Evolutionary conservation across 768 basidiomycete species (phyloP), one percentile per base, ranked within the genome.

Genomic region (Phlebiopsis gigantea): DNA sequence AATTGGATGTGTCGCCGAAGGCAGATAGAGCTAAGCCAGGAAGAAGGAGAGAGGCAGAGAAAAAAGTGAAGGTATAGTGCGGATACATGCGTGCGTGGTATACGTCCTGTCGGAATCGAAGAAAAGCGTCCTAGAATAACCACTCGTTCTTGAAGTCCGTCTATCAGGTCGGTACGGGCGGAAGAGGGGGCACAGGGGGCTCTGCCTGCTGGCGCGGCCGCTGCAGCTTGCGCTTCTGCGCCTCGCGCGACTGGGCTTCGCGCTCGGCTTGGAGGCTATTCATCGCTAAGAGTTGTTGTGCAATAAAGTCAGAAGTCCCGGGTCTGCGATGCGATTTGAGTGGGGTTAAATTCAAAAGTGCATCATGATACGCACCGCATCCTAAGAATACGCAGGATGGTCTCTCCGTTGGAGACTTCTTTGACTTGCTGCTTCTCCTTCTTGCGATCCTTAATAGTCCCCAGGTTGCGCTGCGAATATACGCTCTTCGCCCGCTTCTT

Each of bases 401-500:
- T 93, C 73, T 98, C 93, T 51, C 90, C 92, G 55, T 73, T 81
- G 56, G 85, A 70, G 2, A 80, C 78, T 56, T 89, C 86, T 58
- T 87, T 84, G 70, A 91, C 82, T 63, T 91, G 78, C 67, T 84
- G 81, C 78, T 95, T 94, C 75, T 96, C 92, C 70, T 84, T 84
- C 79, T 98, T 98, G 61, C 93, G 82, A 64, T 94, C 85, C 71
- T 87, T 87, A 69, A 99, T 98, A 6, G 97, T 99, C 10, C 96
- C 96, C 5, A 98, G 81, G 69, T 98, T 99, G 48, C 93, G 84
- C 65, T 96, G 94, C 12, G 85, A 77, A 61, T 93, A 90, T 19
- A 99, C 90, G 58, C 91, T 93, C 80, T 98, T 98, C 2, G 85
- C 88, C 9, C 93, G 87, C 69, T 90, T 91, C 77, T 90, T 90